phyloP scores from a whole-genome alignment of 1,284 basidiomycete genomes.

The Fistulinella cinereoalba region DNA sequence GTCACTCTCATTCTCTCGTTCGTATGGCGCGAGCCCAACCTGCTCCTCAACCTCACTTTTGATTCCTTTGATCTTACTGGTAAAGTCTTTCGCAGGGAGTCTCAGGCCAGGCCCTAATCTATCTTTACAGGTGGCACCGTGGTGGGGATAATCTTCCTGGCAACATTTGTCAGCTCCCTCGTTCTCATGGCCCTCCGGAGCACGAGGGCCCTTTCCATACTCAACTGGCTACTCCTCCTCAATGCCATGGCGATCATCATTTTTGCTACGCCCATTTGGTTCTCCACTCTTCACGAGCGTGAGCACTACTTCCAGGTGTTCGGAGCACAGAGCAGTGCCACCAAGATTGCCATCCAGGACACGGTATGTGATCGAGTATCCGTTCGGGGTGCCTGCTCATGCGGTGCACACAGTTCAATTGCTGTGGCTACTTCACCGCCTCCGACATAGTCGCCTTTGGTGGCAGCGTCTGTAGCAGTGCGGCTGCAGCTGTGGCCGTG shows the following conservation, averaged over 20 bases:
- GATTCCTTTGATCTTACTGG: slow-evolving; percentile 56
- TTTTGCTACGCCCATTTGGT: slow-evolving; percentile 74
- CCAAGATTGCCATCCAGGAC: slow-evolving; percentile 66
- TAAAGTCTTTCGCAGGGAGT: slow-evolving; percentile 33
- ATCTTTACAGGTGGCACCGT: slow-evolving; percentile 56
- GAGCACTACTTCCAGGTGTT: slow-evolving; percentile 62
- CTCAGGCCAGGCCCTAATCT: neutral
- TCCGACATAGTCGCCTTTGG: slow-evolving; percentile 58
- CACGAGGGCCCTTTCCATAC: slow-evolving; percentile 60
- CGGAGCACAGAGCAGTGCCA: slow-evolving; percentile 43
- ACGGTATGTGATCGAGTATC: slow-evolving; percentile 42
- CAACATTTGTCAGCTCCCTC: slow-evolving; percentile 68
- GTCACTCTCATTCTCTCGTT: slow-evolving; percentile 65
- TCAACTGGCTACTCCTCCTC: slow-evolving; percentile 69
- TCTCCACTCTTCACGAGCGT: slow-evolving; percentile 70
- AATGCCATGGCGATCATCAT: slow-evolving; percentile 58
- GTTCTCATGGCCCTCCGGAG: slow-evolving; percentile 67
- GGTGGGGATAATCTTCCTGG: slow-evolving; percentile 65
- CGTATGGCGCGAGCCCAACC: slow-evolving; percentile 61
- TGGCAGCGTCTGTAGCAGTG: slow-evolving; percentile 60
- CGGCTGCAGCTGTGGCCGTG: slow-evolving; percentile 40
- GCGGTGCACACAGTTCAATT: slow-evolving; percentile 50
- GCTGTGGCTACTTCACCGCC: slow-evolving; percentile 79
- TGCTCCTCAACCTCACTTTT: slow-evolving; percentile 70
- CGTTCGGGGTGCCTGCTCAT: neutral